Evolutionary conservation across 2,329 filamentous ascomycete species (phyloP).

Genomic region (Colletotrichum chrysophilum): DNA sequence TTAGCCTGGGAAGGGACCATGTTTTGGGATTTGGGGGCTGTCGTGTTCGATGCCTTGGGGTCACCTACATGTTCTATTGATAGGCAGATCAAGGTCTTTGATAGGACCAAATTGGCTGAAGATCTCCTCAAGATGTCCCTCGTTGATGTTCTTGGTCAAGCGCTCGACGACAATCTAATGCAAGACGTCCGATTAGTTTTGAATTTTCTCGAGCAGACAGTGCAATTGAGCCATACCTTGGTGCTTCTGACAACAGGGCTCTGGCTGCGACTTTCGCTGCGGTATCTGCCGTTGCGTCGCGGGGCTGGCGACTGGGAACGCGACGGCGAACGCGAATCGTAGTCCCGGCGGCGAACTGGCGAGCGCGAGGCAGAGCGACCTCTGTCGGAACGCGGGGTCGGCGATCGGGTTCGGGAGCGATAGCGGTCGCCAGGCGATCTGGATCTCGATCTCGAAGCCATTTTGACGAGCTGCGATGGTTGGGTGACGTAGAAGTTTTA

Average conservation of each 20-base stretch:
- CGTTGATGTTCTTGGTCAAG: constrained; percentile 92
- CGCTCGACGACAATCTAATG: constrained; percentile 93
- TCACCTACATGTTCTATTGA: constrained; percentile 63
- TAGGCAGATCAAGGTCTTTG: constrained; percentile 84
- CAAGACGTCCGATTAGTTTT: neutral
- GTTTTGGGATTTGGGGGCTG: neutral
- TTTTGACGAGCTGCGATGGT: neutral
- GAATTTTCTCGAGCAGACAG: neutral
- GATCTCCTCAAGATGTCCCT: constrained; percentile 87
- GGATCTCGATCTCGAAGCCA: constrained; percentile 21
- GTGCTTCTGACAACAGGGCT: constrained; percentile 50
- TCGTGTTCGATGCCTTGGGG: neutral
- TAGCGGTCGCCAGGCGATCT: constrained; percentile 31
- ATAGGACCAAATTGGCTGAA: constrained; percentile 90
- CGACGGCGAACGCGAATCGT: constrained; percentile 33
- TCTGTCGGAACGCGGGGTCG: constrained; percentile 35
- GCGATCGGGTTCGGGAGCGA: constrained; percentile 39
- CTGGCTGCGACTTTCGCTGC: constrained; percentile 28
- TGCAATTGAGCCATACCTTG: constrained; percentile 47
- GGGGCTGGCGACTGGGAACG: constrained; percentile 34
- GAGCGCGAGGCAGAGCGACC: constrained; percentile 32
- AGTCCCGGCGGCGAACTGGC: constrained; percentile 31
- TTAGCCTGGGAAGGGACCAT: constrained; percentile 7
- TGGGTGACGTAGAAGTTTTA: neutral
- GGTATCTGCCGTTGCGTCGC: constrained; percentile 40